Conservation (phyloP, 805 yeast species). For the Zygosaccharomyces lentus region DNA sequence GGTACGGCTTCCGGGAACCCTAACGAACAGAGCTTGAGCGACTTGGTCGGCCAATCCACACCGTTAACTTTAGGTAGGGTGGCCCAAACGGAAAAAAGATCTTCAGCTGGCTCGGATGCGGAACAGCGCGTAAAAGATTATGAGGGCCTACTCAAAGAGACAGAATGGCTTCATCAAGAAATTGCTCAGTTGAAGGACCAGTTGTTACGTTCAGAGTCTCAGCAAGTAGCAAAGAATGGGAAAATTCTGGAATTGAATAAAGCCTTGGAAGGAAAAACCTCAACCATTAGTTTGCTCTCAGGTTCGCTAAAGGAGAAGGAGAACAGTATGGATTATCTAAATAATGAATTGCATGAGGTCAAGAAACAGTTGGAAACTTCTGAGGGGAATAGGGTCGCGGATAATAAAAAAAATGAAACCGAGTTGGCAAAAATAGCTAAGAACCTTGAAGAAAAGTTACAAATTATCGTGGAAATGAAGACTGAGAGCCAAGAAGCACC, state of each 20-base stretch:
- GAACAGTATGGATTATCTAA: not conserved
- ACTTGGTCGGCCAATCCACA: slow-evolving; percentile 23
- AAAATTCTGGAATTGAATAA: slow-evolving; percentile 2
- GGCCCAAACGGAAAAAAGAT: not conserved
- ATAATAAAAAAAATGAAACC: not conserved
- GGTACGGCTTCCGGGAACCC: slow-evolving; percentile 6
- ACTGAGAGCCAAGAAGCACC: slow-evolving; percentile 2
- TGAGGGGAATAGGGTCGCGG: slow-evolving; percentile 3
- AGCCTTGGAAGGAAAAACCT: slow-evolving; percentile 1
- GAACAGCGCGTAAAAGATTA: not conserved
- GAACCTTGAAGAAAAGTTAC: slow-evolving; percentile 4
- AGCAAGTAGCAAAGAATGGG: slow-evolving; percentile 2
- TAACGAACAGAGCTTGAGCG: slow-evolving; percentile 14
- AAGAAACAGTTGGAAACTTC: slow-evolving; percentile 3
- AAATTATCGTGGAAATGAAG: not conserved
- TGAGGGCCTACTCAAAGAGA: slow-evolving; percentile 6
- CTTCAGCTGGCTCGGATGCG: not conserved
- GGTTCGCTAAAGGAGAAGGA: slow-evolving; percentile 4
- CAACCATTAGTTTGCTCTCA: slow-evolving; percentile 2
- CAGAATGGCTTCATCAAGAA: slow-evolving; percentile 9
- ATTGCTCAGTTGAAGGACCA: slow-evolving; percentile 11
- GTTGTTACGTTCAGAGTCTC: slow-evolving; percentile 1
- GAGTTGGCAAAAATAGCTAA: not conserved
- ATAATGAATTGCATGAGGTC: slow-evolving; percentile 5
- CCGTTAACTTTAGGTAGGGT: slow-evolving; percentile 15